These are phyloP conservation scores for Ophiocordyceps camponoti-leonardi DNA, from an alignment of 2,329 filamentous ascomycete species.

Conservation along the genomic window DNA sequence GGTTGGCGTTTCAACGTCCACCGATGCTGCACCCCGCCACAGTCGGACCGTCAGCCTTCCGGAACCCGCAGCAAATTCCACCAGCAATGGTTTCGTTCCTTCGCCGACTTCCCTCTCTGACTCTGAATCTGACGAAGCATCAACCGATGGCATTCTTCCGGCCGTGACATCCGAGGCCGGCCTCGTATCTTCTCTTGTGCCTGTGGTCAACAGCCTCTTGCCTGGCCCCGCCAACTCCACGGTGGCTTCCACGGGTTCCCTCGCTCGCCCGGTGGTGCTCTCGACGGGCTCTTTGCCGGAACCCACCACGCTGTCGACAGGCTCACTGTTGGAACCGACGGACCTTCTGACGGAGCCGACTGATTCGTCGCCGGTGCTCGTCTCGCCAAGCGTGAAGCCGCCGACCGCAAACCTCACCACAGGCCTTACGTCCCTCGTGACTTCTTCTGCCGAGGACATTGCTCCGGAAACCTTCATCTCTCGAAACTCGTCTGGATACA, in stretches of 20 bases:
- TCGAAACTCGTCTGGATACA: neutral
- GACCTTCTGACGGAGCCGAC: neutral
- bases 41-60: neutral
- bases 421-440: neutral
- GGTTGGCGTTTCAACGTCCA: neutral
- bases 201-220: slow-evolving; percentile 6
- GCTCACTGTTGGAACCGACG: too few relatives aligned
- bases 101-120: neutral
- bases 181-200: slow-evolving; percentile 9
- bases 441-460: neutral
- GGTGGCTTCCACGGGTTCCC: neutral
- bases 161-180: slow-evolving; percentile 2
- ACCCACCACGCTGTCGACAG: neutral
- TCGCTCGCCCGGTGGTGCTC: neutral
- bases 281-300: neutral
- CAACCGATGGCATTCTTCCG: neutral
- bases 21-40: neutral
- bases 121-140: neutral
- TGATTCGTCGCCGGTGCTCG: neutral
- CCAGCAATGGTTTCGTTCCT: neutral
- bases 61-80: neutral
- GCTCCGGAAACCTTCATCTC: neutral
- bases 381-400: neutral
- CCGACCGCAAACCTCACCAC: neutral
- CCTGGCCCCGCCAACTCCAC: slow-evolving; percentile 3